Conservation (phyloP, 78 protist species). For the Planoprotostelium fungivorum region DNA sequence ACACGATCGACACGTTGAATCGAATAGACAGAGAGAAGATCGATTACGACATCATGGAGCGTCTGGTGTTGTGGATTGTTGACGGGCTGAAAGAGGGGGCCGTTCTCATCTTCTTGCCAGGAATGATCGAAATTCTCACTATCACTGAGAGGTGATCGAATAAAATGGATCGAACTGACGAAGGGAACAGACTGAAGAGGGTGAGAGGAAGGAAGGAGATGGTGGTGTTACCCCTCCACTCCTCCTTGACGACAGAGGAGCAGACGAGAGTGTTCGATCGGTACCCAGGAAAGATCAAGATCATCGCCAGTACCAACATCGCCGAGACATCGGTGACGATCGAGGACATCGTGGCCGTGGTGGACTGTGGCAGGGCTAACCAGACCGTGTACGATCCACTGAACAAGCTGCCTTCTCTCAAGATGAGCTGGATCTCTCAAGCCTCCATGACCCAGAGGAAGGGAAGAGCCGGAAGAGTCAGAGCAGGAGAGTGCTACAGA, state of each 20-base stretch:
- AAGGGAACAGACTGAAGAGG: constrained; percentile 6
- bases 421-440: constrained; percentile 37
- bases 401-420: constrained; percentile 45
- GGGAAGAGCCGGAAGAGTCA: constrained; percentile 90
- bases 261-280: constrained; percentile 57
- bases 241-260: constrained; percentile 56
- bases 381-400: constrained; percentile 64
- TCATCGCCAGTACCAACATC: constrained; percentile 85
- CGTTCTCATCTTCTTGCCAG: constrained; percentile 87
- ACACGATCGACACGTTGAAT: not conserved
- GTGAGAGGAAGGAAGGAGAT: not conserved
- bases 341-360: constrained; percentile 80
- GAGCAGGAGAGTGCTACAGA: constrained; percentile 68
- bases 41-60: constrained; percentile 25
- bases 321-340: constrained; percentile 91
- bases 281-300: constrained; percentile 69
- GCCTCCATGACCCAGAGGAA: constrained; percentile 75
- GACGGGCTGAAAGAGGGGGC: constrained; percentile 30
- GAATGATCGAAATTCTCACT: constrained; percentile 68
- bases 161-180: not conserved
- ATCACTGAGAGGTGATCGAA: constrained; percentile 10
- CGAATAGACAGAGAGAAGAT: constrained; percentile 28
- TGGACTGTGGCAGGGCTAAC: constrained; percentile 84
- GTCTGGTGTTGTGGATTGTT: constrained; percentile 18
- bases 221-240: constrained; percentile 47